phyloP scores from a whole-genome alignment of 2,329 filamentous ascomycete species.

The Parasarocladium wereldwijsianum region DNA sequence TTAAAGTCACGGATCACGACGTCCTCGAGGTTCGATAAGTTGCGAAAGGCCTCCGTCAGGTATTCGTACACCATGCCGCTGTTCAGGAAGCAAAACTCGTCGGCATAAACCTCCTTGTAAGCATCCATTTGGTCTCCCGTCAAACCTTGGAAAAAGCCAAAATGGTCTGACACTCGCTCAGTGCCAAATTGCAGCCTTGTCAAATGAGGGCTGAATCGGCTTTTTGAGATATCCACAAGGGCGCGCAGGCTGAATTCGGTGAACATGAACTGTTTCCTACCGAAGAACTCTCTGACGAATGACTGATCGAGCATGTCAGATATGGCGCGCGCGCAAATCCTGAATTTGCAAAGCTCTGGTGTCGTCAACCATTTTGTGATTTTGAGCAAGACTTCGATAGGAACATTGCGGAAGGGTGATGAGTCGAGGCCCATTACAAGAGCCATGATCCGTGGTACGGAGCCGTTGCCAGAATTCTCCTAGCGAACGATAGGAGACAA shows the following conservation, averaged over 20 bases:
- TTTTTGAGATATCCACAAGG: constrained; percentile 36
- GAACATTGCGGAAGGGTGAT: constrained; percentile 18
- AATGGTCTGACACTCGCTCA: constrained; percentile 12
- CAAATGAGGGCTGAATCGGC: constrained; percentile 23
- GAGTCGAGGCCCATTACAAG: not conserved
- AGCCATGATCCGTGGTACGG: too few relatives aligned
- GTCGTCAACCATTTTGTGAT: constrained; percentile 40
- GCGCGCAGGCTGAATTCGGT: constrained; percentile 39
- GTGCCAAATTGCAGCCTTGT: constrained; percentile 19
- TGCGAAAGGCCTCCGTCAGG: constrained; percentile 39
- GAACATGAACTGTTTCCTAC: constrained; percentile 51
- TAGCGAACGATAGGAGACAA: too few relatives aligned
- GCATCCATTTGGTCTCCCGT: too few relatives aligned
- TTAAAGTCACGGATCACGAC: constrained; percentile 46
- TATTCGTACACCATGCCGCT: constrained; percentile 21
- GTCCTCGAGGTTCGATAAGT: constrained; percentile 37
- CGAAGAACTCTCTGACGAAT: constrained; percentile 50
- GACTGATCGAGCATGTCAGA: constrained; percentile 37
- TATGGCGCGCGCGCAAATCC: constrained; percentile 37
- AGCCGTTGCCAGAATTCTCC: too few relatives aligned
- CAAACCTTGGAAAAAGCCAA: too few relatives aligned
- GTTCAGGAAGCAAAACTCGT: constrained; percentile 12
- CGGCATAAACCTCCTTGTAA: constrained; percentile 8
- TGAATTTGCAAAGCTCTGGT: constrained; percentile 36
- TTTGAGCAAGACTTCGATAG: constrained; percentile 42